Base-by-base conservation (phyloP, 2,329 filamentous ascomycete genomes). In the Paecilomyces sp. region DNA sequence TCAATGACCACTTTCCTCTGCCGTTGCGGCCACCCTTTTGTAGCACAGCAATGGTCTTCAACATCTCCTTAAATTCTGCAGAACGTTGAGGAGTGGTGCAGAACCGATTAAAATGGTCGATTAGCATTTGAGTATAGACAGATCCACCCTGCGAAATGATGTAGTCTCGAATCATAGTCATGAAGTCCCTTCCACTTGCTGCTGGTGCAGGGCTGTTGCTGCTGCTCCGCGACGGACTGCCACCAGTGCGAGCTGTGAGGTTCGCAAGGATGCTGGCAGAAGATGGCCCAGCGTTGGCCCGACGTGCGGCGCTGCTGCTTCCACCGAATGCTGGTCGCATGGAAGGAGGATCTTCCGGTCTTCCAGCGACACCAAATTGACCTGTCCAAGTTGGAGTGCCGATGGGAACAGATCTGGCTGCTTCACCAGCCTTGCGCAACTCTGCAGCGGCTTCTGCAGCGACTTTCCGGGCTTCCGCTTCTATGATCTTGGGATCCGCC, bases 301-400 rank as follows among this genome's bases (percentile, higher is more conserved):
- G 68, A 50, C 75, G 70, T 51, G 74, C 66, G 30, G 67, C 65
- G 64, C 73, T 72, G 59, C 72, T 67, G 54, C 70, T 61, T 55
- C 68, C 69, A n/a, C 70, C 71, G 61, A 74, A 81, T 24, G 75
- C 75, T 0, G 81, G 80, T 22, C 78, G 81, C 59, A 66, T 71
- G 60, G 71, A 18, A 47, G 41, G 15, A 47, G n/a, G 79, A 60
- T 78, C 80, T 28, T 85, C 83, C 1, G 89, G 89, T 36, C 89
- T 82, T 1, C 92, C 93, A 3, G 86, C 87, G 56, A 88, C 83
- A 9, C 93, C 93, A 54, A 89, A 86, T 66, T 89, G 85, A 1
- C 94, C 93, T 0, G 93, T 97, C 93, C 93, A 97, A 0, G 93
- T 97, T 8, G 94, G 90, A 0, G 90, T 91, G 7, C 93, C 93